Base-by-base conservation (phyloP, 495 filamentous ascomycete species). In the Aspergillus taichungensis region DNA sequence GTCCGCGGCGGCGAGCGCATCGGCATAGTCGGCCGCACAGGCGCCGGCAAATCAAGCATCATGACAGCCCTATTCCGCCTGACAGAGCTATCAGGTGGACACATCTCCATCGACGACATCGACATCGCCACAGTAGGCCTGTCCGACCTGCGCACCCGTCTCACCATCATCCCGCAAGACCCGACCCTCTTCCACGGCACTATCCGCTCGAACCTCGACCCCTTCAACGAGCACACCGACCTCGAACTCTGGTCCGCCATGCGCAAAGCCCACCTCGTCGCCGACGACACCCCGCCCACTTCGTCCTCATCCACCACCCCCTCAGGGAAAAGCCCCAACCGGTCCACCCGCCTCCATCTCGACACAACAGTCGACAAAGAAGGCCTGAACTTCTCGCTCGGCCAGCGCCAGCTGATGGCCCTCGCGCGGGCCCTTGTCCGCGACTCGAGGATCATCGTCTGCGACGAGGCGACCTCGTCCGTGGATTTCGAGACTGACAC, bases 401-500 rank as follows among this genome's bases (percentile, higher is more conserved):
- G 92, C 1, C 91, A 98, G 66, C 80, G 91, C 3, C 91, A 98
- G 56, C 79, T 96, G 10, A 94, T 98, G 85, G 91, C 92, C 3
- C 73, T 98, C 1, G 91, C 91, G 1, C 80, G 91, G 0, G 91
- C 91, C 0, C 77, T 96, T 2, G 90, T 96, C 0, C 78, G 92
- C 29, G 78, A 83, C 28, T 83, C 82, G 0, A 85, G 85, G 53
- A 95, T 96, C 65, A 95, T 96, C 54, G 82, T 98, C 39, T 95
- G 88, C 64, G 91, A 98, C 68, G 92, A 96, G 65, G 91, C 92
- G 0, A 98, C 91, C 0, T 87, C 81, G 4, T 84, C 79, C 5
- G 89, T 98, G 5, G 91, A 98, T 64, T 90, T 96, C 67, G 91
- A 95, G 61, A 98, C 92, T 8, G 91, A 98, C 52, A 79, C 86